Conservation (phyloP, 2,329 filamentous ascomycete species). For the Coleophoma cylindrospora region DNA sequence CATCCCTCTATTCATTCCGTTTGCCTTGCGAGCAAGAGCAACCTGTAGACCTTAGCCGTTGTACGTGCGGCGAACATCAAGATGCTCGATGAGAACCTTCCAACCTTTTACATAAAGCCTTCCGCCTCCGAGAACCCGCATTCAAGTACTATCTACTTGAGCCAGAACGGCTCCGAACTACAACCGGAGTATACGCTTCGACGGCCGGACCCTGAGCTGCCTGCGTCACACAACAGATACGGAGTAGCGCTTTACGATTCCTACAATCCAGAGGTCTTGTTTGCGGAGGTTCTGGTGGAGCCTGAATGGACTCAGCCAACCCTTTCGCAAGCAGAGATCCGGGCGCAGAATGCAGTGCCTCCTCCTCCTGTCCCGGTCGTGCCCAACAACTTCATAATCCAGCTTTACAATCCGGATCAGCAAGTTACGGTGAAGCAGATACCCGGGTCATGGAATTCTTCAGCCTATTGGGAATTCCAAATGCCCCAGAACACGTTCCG, state of each 20-base stretch:
- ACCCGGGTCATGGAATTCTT: constrained; percentile 73
- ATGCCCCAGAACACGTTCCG: constrained; percentile 84
- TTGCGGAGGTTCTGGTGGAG: constrained; percentile 77
- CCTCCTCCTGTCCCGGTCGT: constrained; percentile 66
- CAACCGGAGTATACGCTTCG: constrained; percentile 75
- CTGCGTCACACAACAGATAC: constrained; percentile 75
- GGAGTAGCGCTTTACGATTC: constrained; percentile 82
- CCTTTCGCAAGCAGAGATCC: constrained; percentile 75
- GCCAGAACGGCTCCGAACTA: constrained; percentile 76
- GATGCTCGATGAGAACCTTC: constrained; percentile 95
- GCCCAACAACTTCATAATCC: constrained; percentile 74
- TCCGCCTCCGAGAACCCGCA: constrained; percentile 45
- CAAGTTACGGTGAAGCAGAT: constrained; percentile 66
- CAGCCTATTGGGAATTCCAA: constrained; percentile 85
- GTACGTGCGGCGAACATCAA: constrained; percentile 9
- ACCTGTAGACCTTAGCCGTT: not conserved
- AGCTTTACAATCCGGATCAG: constrained; percentile 93
- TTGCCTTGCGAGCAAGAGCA: no score
- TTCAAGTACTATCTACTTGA: constrained; percentile 49
- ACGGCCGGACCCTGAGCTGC: constrained; percentile 66
- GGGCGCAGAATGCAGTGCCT: constrained; percentile 59
- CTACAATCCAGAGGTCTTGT: constrained; percentile 74
- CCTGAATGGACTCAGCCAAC: constrained; percentile 84
- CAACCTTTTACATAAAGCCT: constrained; percentile 55
- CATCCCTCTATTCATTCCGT: no score